Evolutionary conservation across 2,329 filamentous ascomycete species (phyloP).

Genomic region (Phoma sp.): DNA sequence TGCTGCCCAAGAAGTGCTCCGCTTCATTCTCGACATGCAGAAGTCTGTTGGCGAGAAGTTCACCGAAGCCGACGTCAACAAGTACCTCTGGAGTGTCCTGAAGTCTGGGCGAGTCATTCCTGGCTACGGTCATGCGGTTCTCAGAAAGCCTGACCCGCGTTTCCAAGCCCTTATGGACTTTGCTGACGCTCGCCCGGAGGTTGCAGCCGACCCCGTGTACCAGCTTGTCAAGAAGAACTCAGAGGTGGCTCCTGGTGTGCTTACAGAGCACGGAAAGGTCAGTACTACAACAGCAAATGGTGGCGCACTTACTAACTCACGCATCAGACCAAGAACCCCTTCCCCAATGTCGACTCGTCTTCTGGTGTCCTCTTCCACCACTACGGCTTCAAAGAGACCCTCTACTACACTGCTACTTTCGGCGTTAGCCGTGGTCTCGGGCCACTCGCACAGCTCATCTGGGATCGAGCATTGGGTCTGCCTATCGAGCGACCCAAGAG

Average conservation of each 20-base stretch:
- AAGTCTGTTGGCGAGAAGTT: conserved; percentile 79
- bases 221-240: conserved; percentile 92
- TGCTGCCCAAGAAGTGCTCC: conserved; percentile 93
- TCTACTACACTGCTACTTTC: conserved; percentile 85
- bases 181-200: conserved; percentile 81
- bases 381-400: conserved; percentile 95
- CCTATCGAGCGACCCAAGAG: conserved; percentile 98
- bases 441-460: conserved; percentile 91
- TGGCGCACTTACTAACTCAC: neutral
- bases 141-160: conserved; percentile 94
- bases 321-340: conserved; percentile 84
- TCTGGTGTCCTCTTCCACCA: conserved; percentile 97
- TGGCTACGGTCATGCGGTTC: conserved; percentile 93
- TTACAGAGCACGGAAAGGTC: conserved; percentile 91
- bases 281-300: conserved; percentile 8
- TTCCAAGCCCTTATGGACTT: conserved; percentile 98
- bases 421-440: conserved; percentile 77
- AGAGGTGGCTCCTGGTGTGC: conserved; percentile 85
- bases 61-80: conserved; percentile 79
- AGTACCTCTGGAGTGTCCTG: conserved; percentile 91
- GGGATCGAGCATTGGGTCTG: conserved; percentile 91
- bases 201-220: conserved; percentile 88
- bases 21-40: conserved; percentile 98
- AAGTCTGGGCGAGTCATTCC: conserved; percentile 94
- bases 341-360: conserved; percentile 93